These are phyloP conservation scores for Torulaspora delbrueckii DNA, from an alignment of 805 yeast species.

Conservation along the genomic window DNA sequence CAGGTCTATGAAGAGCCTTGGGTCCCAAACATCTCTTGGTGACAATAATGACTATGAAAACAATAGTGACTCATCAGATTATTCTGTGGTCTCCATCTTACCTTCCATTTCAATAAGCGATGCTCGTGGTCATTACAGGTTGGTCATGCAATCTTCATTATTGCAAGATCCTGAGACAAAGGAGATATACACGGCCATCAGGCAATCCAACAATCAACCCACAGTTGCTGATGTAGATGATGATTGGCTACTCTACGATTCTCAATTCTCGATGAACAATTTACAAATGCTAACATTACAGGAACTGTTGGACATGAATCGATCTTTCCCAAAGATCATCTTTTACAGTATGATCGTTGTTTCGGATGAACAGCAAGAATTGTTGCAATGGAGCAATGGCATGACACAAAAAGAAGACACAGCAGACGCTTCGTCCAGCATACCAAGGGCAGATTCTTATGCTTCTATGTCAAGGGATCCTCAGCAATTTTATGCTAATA, in stretches of 20 bases:
- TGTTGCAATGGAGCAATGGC: neutral
- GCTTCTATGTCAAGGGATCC: slow-evolving; percentile 13
- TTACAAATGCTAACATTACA: slow-evolving; percentile 34
- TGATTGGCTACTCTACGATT: slow-evolving; percentile 41
- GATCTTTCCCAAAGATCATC: slow-evolving; percentile 31
- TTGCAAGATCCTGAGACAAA: slow-evolving; percentile 25
- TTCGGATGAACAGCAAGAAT: slow-evolving; percentile 8
- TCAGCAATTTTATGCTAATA: slow-evolving; percentile 18
- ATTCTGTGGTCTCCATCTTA: slow-evolving; percentile 25
- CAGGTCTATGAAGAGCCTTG: slow-evolving; percentile 14
- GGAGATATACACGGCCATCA: slow-evolving; percentile 32
- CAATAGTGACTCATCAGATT: slow-evolving; percentile 11
- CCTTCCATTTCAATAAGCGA: slow-evolving; percentile 33
- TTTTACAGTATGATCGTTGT: slow-evolving; percentile 31
- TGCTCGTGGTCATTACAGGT: slow-evolving; percentile 30
- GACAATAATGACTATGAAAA: slow-evolving; percentile 4
- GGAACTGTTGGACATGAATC: slow-evolving; percentile 33
- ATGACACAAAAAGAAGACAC: neutral
- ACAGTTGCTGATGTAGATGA: slow-evolving; percentile 34
- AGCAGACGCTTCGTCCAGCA: slow-evolving; percentile 1
- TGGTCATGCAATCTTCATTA: slow-evolving; percentile 33
- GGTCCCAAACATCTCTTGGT: slow-evolving; percentile 10
- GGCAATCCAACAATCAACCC: slow-evolving; percentile 29
- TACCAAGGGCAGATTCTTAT: slow-evolving; percentile 4
- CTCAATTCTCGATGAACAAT: slow-evolving; percentile 36